Evolutionary conservation across 2,329 filamentous ascomycete species (phyloP).

Genomic region (Aspergillus sp.): DNA sequence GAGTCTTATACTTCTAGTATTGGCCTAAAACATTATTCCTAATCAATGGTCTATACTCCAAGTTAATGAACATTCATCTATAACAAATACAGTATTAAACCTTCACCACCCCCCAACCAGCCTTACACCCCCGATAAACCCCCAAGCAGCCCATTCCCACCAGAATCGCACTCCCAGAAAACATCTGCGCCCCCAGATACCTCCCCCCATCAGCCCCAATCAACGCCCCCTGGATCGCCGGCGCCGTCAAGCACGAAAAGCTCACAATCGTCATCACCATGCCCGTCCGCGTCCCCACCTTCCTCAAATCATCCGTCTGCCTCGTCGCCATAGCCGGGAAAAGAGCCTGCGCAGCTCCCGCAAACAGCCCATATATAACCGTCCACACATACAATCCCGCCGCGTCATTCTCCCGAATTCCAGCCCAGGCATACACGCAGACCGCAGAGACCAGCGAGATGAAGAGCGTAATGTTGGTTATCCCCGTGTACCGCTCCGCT

Average conservation of each 20-base stretch:
- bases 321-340: conserved; percentile 44
- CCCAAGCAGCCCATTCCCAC: background rate
- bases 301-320: conserved; percentile 46
- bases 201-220: conserved; percentile 30
- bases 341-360: conserved; percentile 45
- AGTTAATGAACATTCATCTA: no score
- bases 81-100: no score
- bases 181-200: conserved; percentile 6
- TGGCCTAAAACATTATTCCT: no score
- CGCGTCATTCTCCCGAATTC: no score
- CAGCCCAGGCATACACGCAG: no score
- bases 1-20: no score
- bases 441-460: no score
- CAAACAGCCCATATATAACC: conserved; percentile 38
- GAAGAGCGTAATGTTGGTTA: no score
- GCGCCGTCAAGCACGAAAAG: conserved; percentile 45
- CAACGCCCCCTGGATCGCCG: conserved; percentile 47
- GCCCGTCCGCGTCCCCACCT: conserved; percentile 47
- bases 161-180: background rate
- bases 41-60: no score
- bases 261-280: conserved; percentile 49
- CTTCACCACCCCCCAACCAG: no score
- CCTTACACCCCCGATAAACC: no score
- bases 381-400: background rate
- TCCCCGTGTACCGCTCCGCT: no score